phyloP scores from a whole-genome alignment of 345 rosid genomes.

The Cardamine resedifolia region DNA sequence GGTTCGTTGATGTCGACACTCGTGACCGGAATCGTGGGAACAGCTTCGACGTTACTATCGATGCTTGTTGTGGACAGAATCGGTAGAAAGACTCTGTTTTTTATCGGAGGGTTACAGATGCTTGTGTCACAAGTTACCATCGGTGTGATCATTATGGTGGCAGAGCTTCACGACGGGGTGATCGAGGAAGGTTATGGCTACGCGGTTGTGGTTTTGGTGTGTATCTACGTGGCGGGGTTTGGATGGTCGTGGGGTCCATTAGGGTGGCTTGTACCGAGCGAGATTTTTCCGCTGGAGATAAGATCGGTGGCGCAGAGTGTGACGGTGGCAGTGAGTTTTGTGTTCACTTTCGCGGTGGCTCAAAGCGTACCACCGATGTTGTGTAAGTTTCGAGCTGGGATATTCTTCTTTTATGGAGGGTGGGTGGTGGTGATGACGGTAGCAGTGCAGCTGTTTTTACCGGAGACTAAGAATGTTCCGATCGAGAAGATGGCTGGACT shows the following conservation, averaged over 20 bases:
- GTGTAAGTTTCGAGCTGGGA: slow-evolving; percentile 52
- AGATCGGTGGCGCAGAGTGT: slow-evolving; percentile 64
- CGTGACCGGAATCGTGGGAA: slow-evolving; percentile 52
- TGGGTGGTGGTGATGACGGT: slow-evolving; percentile 61
- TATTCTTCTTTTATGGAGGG: slow-evolving; percentile 64
- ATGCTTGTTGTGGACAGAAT: slow-evolving; percentile 62
- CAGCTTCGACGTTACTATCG: slow-evolving; percentile 44
- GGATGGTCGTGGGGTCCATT: slow-evolving; percentile 74
- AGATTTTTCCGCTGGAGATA: slow-evolving; percentile 60
- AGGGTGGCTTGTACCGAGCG: slow-evolving; percentile 70
- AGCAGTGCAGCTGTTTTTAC: slow-evolving; percentile 48
- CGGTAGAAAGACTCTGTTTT: slow-evolving; percentile 53
- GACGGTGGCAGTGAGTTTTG: slow-evolving; percentile 57
- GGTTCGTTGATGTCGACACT: slow-evolving; percentile 58
- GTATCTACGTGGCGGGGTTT: slow-evolving; percentile 61
- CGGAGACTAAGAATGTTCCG: slow-evolving; percentile 67
- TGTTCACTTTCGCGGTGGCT: slow-evolving; percentile 57
- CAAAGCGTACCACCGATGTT: slow-evolving; percentile 57
- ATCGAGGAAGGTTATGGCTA: slow-evolving; percentile 43
- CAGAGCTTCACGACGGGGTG: slow-evolving; percentile 51
- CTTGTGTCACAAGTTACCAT: slow-evolving; percentile 51
- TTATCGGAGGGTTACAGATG: slow-evolving; percentile 65
- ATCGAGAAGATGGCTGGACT: slow-evolving; percentile 56
- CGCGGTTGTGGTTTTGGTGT: slow-evolving; percentile 44
- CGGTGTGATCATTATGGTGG: slow-evolving; percentile 46